These are phyloP conservation scores for Kodamaea sagamina DNA, from an alignment of 805 yeast genomes.

Conservation along the genomic window DNA sequence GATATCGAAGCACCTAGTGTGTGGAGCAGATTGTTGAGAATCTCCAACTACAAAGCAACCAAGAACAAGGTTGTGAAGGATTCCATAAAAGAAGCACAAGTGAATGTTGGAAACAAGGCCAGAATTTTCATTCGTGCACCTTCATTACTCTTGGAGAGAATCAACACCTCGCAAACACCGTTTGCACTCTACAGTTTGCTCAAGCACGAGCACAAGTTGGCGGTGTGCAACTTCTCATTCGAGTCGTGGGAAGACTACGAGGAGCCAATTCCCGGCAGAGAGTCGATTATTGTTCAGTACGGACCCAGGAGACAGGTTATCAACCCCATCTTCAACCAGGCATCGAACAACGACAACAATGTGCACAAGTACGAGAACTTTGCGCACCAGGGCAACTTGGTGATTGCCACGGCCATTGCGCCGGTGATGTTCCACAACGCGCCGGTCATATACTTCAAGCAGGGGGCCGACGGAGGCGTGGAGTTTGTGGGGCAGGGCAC, in stretches of 20 bases:
- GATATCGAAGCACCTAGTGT: conserved; percentile 76
- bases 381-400: conserved; percentile 67
- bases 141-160: conserved; percentile 41
- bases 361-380: conserved; percentile 86
- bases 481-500: conserved; percentile 89
- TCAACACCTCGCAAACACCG: conserved; percentile 48
- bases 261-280: conserved; percentile 82
- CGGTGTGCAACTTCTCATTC: conserved; percentile 79
- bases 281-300: conserved; percentile 79
- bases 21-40: conserved; percentile 73
- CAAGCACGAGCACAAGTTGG: conserved; percentile 82
- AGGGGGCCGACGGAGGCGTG: conserved; percentile 49
- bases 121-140: conserved; percentile 63
- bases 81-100: conserved; percentile 44
- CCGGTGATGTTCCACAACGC: conserved; percentile 83
- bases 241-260: conserved; percentile 90
- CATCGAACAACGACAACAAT: conserved; percentile 74
- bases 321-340: conserved; percentile 80
- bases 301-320: conserved; percentile 89
- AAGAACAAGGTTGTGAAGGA: conserved; percentile 68
- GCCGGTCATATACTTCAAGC: conserved; percentile 82
- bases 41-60: conserved; percentile 76
- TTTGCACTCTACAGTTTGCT: conserved; percentile 73
- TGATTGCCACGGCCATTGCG: conserved; percentile 83
- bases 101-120: conserved; percentile 61